Base-by-base conservation (phyloP, 208 protist species). In the Leishmania martiniquensis region DNA sequence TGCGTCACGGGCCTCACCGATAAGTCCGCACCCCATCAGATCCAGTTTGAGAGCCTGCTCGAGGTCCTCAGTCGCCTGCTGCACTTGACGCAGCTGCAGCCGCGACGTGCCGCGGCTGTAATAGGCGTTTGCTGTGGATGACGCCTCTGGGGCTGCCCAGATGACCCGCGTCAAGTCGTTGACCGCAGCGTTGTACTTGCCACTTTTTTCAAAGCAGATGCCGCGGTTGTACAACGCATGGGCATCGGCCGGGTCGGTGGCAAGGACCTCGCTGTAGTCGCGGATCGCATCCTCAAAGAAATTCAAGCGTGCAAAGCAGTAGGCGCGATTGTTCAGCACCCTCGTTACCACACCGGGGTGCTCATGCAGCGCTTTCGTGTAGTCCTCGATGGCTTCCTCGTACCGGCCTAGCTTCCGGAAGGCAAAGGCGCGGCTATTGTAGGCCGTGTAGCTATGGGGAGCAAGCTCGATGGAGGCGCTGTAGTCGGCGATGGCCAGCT, bases 221-320 rank as follows among this genome's bases (percentile, higher is more conserved):
- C 95, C 95, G 49, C 95, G 89, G 83, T 98, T 98, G 81, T 97
- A 91, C 4, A 88, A 86, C 5, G 93, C 94, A 84, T 98, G 86
- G 4, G 77, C 45, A 80, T 98, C 96, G 39, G 45, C 34, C 3
- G 78, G 68, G 68, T 98, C 91, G 17, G 88, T 72, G 22, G 67
- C 55, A 25, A 98, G 68, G 20, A 96, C 90, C 59, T 78, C 63
- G 22, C 82, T 87, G 81, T 98, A 97, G 76, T 98, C 95, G 22
- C 52, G 42, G 63, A 98, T 87, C 6, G 95, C 94, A 63, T 86
- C 77, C 34, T 89, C 83, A 76, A 95, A 94, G 15, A 86, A 44
- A 2, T 81, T 86, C 13, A 88, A 69, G 39, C 89, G 85, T 22
- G 93, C 92, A 76, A 87, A 86, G 70, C 89, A 93, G 81, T 96